Evolutionary conservation across 1,139 yeast genomes (phyloP).

Genomic region (Kodamaea plutei): DNA sequence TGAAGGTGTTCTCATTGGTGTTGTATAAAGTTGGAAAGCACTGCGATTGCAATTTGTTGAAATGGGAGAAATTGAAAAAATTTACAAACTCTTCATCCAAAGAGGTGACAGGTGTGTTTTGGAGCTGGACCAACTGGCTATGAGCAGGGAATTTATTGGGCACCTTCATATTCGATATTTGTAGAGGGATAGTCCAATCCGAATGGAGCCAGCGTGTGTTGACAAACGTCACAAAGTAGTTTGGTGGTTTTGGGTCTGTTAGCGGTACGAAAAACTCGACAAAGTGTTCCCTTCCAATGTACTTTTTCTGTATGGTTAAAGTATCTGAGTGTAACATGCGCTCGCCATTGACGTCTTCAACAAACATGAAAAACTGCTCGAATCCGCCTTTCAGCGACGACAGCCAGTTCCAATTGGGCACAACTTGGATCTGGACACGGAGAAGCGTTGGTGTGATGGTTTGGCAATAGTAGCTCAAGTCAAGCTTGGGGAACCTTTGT

Average conservation of each 20-base stretch:
- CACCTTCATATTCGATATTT: conserved; percentile 49
- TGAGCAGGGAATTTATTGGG: conserved; percentile 72
- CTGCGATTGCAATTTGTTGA: conserved; percentile 75
- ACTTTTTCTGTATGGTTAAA: conserved; percentile 47
- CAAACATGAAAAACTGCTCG: conserved; percentile 64
- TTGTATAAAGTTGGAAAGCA: conserved; percentile 57
- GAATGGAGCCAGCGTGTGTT: conserved; percentile 88
- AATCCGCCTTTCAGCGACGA: conserved; percentile 53
- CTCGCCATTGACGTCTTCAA: conserved; percentile 86
- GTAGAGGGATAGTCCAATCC: conserved; percentile 58
- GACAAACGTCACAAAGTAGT: conserved; percentile 64
- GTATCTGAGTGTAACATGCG: conserved; percentile 56
- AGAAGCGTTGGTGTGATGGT: conserved; percentile 72
- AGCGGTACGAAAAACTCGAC: conserved; percentile 65
- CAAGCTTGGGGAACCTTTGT: conserved; percentile 67
- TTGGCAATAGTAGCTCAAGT: conserved; percentile 57
- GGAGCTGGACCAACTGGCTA: conserved; percentile 40
- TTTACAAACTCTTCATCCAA: conserved; percentile 46
- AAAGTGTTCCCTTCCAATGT: conserved; percentile 50
- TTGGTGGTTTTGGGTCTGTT: conserved; percentile 64
- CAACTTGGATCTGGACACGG: conserved; percentile 60
- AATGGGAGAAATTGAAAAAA: conserved; percentile 44
- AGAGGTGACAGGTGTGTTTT: conserved; percentile 45
- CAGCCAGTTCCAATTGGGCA: conserved; percentile 81
- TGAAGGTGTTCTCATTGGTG: conserved; percentile 54